phyloP scores from a whole-genome alignment of 176 grass and related monocot species.

The Pontederia crassipes region DNA sequence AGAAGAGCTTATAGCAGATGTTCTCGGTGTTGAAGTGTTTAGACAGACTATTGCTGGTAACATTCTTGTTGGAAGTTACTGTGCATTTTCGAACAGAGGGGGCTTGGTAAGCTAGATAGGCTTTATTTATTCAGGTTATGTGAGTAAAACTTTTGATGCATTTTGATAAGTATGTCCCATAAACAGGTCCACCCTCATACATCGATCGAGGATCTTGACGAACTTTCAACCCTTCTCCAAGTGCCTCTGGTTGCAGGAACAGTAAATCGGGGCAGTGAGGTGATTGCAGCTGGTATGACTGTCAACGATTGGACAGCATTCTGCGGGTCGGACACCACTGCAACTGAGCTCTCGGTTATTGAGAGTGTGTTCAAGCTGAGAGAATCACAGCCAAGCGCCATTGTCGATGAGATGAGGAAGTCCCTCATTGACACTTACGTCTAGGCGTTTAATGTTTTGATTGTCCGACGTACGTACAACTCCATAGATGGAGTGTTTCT shows the following conservation, averaged over 20 bases:
- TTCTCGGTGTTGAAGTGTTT: constrained; percentile 87
- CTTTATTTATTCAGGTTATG: neutral
- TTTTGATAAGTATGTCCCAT: neutral
- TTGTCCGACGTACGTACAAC: neutral
- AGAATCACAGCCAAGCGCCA: constrained; percentile 50
- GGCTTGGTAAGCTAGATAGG: constrained; percentile 45
- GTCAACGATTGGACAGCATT: constrained; percentile 98
- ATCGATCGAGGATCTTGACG: constrained; percentile 95
- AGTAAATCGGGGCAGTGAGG: constrained; percentile 91
- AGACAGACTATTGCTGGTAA: constrained; percentile 90
- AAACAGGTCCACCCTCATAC: constrained; percentile 89
- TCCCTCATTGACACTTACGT: constrained; percentile 92
- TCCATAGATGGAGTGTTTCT: neutral
- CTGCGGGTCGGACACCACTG: constrained; percentile 80
- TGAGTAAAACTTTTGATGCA: neutral
- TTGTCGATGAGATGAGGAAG: constrained; percentile 86
- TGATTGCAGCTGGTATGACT: constrained; percentile 82
- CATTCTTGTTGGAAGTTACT: constrained; percentile 92
- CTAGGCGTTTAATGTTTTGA: constrained; percentile 15
- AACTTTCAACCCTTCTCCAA: constrained; percentile 91
- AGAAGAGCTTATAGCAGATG: constrained; percentile 90
- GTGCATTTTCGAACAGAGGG: constrained; percentile 71
- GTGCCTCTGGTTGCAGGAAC: constrained; percentile 90
- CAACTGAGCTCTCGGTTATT: constrained; percentile 89
- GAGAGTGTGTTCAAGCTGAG: constrained; percentile 94